A percentile compares a stretch with the other conserved stretches of the same genome.
phyloP scores from a whole-genome alignment of 116 monocot genomes.

The Papilionanthe hybrid region DNA sequence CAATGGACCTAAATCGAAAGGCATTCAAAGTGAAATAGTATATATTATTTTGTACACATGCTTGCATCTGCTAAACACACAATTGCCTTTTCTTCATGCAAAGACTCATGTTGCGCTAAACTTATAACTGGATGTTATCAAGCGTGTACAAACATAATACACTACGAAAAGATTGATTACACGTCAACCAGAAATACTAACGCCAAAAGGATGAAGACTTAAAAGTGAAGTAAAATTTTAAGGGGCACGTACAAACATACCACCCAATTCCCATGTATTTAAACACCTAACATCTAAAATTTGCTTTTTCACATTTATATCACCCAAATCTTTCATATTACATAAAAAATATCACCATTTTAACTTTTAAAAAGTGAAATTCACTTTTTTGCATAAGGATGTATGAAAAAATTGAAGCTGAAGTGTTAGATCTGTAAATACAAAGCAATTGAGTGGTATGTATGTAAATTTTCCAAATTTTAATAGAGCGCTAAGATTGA shows the following conservation, averaged over 20 bases:
- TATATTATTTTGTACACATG: background rate
- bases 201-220: background rate
- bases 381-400: too few relatives aligned
- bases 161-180: background rate
- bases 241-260: too few relatives aligned
- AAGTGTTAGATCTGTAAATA: too few relatives aligned
- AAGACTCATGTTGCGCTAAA: background rate
- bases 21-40: background rate
- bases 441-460: too few relatives aligned
- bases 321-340: too few relatives aligned
- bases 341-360: too few relatives aligned
- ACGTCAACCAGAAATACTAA: background rate
- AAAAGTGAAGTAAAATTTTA: background rate
- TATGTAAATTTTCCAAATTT: background rate
- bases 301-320: too few relatives aligned
- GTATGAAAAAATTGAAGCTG: too few relatives aligned
- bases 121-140: background rate
- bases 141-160: background rate
- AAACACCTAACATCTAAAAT: too few relatives aligned
- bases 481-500: background rate
- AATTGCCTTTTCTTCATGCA: background rate
- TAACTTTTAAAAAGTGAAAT: too few relatives aligned
- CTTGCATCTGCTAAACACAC: background rate
- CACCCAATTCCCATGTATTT: too few relatives aligned
- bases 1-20: background rate